Evolutionary conservation across 2,329 filamentous ascomycete species (phyloP).

Genomic region (Dryadomyces quercivorus): DNA sequence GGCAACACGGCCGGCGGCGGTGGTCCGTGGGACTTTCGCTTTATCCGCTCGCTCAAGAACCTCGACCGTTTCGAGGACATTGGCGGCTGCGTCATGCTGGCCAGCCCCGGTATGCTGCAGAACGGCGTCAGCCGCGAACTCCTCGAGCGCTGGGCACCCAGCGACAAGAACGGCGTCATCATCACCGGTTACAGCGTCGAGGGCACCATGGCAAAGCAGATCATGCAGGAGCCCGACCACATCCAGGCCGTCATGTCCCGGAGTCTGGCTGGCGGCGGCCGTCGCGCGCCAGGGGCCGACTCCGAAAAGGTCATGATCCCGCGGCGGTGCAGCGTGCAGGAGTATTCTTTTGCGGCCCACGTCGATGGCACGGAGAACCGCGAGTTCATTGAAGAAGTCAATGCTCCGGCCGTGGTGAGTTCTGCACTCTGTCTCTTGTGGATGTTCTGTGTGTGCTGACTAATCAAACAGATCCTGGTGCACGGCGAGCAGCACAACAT

Average conservation of each 20-base stretch:
- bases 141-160: conserved; percentile 90
- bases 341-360: conserved; percentile 92
- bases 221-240: conserved; percentile 87
- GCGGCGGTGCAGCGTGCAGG: conserved; percentile 80
- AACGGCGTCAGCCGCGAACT: conserved; percentile 89
- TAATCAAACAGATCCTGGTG: conserved; percentile 61
- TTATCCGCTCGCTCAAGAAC: conserved; percentile 81
- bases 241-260: conserved; percentile 90
- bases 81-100: conserved; percentile 92
- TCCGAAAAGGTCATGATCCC: conserved; percentile 88
- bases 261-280: conserved; percentile 45
- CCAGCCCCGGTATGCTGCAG: conserved; percentile 95
- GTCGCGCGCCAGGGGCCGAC: conserved; percentile 52
- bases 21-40: conserved; percentile 94
- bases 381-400: conserved; percentile 92
- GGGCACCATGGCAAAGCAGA: conserved; percentile 93
- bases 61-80: conserved; percentile 94
- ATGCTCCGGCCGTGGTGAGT: conserved; percentile 82
- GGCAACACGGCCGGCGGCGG: conserved; percentile 65
- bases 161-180: conserved; percentile 93
- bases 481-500: conserved; percentile 97
- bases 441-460: background rate
- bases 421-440: background rate
- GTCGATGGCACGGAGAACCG: conserved; percentile 93
- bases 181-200: conserved; percentile 98